Conservation (phyloP, 2,329 filamentous ascomycete species). For the Colletotrichum chlorophyti region DNA sequence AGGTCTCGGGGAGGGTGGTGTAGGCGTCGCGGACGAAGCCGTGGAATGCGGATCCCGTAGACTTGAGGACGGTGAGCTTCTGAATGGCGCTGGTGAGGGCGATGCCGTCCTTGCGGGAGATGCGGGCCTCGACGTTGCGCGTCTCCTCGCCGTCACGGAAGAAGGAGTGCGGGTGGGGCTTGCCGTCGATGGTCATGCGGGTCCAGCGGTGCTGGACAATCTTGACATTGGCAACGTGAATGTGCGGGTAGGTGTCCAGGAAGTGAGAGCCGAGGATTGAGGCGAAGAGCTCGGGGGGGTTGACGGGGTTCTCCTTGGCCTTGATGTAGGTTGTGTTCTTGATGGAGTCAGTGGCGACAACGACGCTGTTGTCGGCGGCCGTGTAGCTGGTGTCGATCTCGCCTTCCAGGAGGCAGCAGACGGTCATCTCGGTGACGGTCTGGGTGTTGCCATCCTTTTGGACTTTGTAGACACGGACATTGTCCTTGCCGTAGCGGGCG, state of each 20-base stretch:
- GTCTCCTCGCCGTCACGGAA: conserved; percentile 88
- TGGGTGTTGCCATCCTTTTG: conserved; percentile 81
- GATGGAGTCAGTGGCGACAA: conserved; percentile 96
- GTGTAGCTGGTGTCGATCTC: conserved; percentile 93
- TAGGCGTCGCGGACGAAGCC: conserved; percentile 93
- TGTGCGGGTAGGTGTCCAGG: conserved; percentile 85
- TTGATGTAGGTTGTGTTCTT: conserved; percentile 98
- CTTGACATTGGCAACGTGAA: conserved; percentile 81
- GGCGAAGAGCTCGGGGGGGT: conserved; percentile 91
- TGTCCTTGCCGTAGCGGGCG: conserved; percentile 92
- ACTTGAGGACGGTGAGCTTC: conserved; percentile 90
- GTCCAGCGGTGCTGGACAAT: conserved; percentile 91
- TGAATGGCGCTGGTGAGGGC: conserved; percentile 79
- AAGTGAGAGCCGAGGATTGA: conserved; percentile 88
- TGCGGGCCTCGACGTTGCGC: conserved; percentile 78
- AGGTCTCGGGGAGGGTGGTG: conserved; percentile 88
- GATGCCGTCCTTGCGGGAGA: conserved; percentile 73
- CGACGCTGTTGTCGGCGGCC: conserved; percentile 88
- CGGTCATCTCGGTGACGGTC: conserved; percentile 92
- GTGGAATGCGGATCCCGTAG: conserved; percentile 95
- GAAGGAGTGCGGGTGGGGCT: conserved; percentile 95
- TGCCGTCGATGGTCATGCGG: conserved; percentile 84
- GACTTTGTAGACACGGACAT: conserved; percentile 97
- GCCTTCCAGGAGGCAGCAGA: conserved; percentile 90
- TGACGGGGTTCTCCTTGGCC: conserved; percentile 91